Percentiles rank a stretch among this genome's conserved stretches.
These are phyloP conservation scores for Fusarium sp. DNA, from an alignment of 2,329 filamentous ascomycete species.

Conservation along the genomic window DNA sequence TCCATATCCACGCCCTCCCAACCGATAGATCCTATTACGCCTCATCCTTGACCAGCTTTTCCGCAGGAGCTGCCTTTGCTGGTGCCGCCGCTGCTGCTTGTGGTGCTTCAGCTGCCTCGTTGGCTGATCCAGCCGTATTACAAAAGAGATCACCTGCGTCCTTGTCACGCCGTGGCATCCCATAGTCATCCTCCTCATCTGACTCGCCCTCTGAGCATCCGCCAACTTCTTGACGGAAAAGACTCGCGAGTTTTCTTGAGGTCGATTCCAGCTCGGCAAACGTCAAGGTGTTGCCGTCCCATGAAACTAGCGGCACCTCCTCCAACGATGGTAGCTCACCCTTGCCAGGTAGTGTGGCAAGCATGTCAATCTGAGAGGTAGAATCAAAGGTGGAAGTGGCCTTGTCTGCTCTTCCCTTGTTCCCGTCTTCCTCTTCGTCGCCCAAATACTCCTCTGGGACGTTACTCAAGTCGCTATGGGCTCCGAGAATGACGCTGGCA, in stretches of 20 bases:
- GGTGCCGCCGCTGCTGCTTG: background rate
- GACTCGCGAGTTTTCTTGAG: conserved; percentile 60
- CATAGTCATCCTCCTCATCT: conserved; percentile 32
- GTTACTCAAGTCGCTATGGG: conserved; percentile 78
- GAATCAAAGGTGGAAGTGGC: conserved; percentile 50
- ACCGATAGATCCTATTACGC: conserved; percentile 30
- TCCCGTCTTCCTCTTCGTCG: conserved; percentile 38
- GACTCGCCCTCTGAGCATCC: conserved; percentile 58
- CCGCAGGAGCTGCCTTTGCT: background rate
- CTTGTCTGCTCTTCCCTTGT: conserved; percentile 44
- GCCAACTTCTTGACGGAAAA: conserved; percentile 72
- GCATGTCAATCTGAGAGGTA: conserved; percentile 53
- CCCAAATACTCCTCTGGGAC: conserved; percentile 72
- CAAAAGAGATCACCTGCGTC: conserved; percentile 72
- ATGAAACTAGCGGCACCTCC: conserved; percentile 67
- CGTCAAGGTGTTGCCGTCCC: conserved; percentile 63
- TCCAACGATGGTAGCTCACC: conserved; percentile 55
- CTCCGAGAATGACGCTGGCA: conserved; percentile 66
- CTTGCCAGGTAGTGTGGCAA: conserved; percentile 57
- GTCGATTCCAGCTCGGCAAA: conserved; percentile 52
- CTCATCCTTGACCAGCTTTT: conserved; percentile 26
- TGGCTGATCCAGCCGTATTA: conserved; percentile 33
- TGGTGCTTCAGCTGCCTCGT: background rate
- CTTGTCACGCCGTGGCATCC: conserved; percentile 39
- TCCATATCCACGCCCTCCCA: conserved; percentile 1